Percentiles rank a stretch among this genome's conserved stretches.
These are phyloP conservation scores for Globisporangium nagaii DNA, from an alignment of 352 stramenopile species.

Conservation along the genomic window DNA sequence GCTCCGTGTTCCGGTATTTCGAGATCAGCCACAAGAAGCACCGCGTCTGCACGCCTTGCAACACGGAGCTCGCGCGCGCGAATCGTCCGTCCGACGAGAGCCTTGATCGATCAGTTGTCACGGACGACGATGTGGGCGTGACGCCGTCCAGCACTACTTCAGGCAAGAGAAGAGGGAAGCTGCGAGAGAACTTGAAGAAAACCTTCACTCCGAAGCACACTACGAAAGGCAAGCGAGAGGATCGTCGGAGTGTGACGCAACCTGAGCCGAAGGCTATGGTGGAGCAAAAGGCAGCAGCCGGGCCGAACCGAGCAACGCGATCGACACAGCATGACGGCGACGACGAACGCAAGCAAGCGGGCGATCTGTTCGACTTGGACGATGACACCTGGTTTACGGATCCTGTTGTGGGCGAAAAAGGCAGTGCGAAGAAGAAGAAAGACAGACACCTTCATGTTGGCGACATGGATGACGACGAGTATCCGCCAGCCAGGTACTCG, in stretches of 20 bases:
- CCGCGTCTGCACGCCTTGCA: conserved; percentile 51
- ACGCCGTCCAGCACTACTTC: background rate
- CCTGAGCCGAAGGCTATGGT: background rate
- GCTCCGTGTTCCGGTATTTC: conserved; percentile 63
- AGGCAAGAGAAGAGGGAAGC: conserved; percentile 1
- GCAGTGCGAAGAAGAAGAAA: background rate
- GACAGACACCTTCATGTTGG: background rate
- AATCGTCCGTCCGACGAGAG: conserved; percentile 4
- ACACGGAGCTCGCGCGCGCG: conserved; percentile 15
- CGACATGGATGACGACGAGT: background rate
- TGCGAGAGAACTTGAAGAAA: conserved; percentile 13
- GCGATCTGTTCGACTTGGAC: conserved; percentile 36
- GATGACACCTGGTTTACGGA: conserved; percentile 69
- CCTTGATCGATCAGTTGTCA: conserved; percentile 2
- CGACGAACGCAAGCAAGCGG: background rate
- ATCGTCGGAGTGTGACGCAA: background rate
- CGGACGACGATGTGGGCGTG: background rate
- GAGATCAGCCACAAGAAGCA: conserved; percentile 55
- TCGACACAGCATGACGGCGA: background rate
- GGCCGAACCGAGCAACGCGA: too few relatives aligned
- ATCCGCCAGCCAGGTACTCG: background rate
- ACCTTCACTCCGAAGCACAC: conserved; percentile 12
- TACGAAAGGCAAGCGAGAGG: background rate
- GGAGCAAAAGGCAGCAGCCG: background rate
- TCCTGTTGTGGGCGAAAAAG: conserved; percentile 1